Percentiles rank a stretch among this genome's conserved stretches.
Evolutionary conservation across 2,329 filamentous ascomycete genomes (phyloP).

Genomic region (Parasarocladium wereldwijsianum): DNA sequence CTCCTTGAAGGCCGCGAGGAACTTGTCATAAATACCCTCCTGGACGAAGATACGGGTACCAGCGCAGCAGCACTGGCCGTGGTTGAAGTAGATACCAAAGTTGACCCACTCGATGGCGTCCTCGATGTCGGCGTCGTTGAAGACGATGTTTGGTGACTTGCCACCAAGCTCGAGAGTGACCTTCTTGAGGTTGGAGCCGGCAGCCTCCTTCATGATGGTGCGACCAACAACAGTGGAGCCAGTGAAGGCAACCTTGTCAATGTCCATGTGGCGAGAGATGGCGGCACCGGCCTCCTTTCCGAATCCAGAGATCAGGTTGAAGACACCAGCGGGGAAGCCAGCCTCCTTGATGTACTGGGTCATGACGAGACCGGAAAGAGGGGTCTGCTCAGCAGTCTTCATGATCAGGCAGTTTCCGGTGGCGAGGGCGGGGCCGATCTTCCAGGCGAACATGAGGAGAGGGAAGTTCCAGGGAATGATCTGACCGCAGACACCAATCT

Average conservation of each 20-base stretch:
- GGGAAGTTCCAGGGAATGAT: slow-evolving; percentile 81
- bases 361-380: slow-evolving; percentile 49
- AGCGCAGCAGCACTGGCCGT: slow-evolving; percentile 51
- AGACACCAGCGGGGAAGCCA: slow-evolving; percentile 58
- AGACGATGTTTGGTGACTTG: slow-evolving; percentile 65
- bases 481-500: slow-evolving; percentile 65
- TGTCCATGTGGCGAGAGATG: slow-evolving; percentile 55
- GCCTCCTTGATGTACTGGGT: slow-evolving; percentile 53
- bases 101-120: slow-evolving; percentile 61
- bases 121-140: slow-evolving; percentile 59
- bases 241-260: slow-evolving; percentile 69
- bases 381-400: slow-evolving; percentile 62
- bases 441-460: slow-evolving; percentile 63
- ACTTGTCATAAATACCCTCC: slow-evolving; percentile 71
- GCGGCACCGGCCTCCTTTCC: slow-evolving; percentile 62
- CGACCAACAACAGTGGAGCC: slow-evolving; percentile 57
- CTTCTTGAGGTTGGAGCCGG: slow-evolving; percentile 61
- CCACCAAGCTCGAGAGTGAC: slow-evolving; percentile 62
- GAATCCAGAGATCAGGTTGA: slow-evolving; percentile 61
- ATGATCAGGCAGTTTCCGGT: slow-evolving; percentile 55
- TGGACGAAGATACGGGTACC: slow-evolving; percentile 71
- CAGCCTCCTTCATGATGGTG: slow-evolving; percentile 61
- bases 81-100: slow-evolving; percentile 46
- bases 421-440: slow-evolving; percentile 56
- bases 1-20: slow-evolving; percentile 61